Base-by-base conservation (phyloP, 768 basidiomycete species). In the Hygrocybe coccinea region DNA sequence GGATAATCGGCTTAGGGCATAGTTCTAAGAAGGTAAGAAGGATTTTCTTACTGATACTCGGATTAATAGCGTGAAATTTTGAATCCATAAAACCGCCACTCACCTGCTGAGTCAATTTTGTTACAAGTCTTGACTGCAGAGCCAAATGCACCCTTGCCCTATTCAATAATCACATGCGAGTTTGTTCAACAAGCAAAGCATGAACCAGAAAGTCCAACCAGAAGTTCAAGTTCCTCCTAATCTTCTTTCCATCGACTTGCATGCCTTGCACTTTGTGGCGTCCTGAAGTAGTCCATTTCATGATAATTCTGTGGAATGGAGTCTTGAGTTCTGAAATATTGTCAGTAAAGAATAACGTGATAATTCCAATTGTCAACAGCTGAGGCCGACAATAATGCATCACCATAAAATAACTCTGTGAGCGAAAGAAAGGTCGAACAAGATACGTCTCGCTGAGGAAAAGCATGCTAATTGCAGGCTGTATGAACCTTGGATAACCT, bases 61-160 rank as follows among this genome's bases (percentile, higher is more conserved):
- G 10, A 64, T 51, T 24, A 55, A 59, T 21, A n/a, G n/a, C n/a
- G 54, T 48, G 5, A 12, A 48, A 22, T n/a, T 22, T 35, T 15
- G 35, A n/a, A 35, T 36, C 35, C 37, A 11, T 22, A 38, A 24
- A 21, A 14, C 12, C 7, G 34, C 21, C 24, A 73, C 77, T 9
- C 52, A 85, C 86, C 86, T 12, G 89, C 91, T 10, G 77, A 80
- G 65, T 97, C 94, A 19, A 95, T 84, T 73, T 84, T 89, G 64
- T 95, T 93, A 45, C 86, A 79, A 2, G 93, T 93, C 67, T 97
- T 97, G 29, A 97, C 92, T 0, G 95, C 93, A n/a, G 91, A 89
- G 0, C 93, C 93, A 68, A 92, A 95, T 0, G 82, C 91, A 1
- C 94, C 94, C 65, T 87, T 87, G 0, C 93, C 93, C 89, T 92